phyloP scores from a whole-genome alignment of 2,329 filamentous ascomycete species.

The Pseudogymnoascus sp. region DNA sequence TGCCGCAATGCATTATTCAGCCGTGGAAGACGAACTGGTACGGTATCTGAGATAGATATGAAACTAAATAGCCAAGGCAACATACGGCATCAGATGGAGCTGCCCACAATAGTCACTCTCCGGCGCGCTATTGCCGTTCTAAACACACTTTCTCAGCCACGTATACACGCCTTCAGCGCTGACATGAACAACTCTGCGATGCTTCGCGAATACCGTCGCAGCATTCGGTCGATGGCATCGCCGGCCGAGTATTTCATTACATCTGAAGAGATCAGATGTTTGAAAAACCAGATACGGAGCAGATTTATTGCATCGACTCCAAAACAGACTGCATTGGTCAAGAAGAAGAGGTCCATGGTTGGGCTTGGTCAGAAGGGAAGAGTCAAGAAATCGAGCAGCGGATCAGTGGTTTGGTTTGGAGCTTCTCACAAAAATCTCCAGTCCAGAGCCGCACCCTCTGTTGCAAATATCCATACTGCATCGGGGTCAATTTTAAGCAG shows the following conservation, averaged over 20 bases:
- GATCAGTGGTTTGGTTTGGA: background rate
- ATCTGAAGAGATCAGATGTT: background rate
- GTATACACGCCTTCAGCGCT: background rate
- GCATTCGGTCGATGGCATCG: background rate
- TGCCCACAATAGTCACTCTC: constrained; percentile 5
- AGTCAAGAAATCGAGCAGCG: background rate
- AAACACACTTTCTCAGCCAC: background rate
- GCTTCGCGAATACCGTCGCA: background rate
- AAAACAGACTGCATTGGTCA: background rate
- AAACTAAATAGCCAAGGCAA: background rate
- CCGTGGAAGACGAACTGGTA: background rate
- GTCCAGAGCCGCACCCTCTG: background rate
- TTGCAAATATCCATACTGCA: background rate
- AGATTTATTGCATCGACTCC: background rate
- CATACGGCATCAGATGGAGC: background rate
- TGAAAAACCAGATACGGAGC: background rate
- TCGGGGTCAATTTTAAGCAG: background rate
- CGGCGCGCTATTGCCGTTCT: background rate
- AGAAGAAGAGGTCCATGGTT: background rate
- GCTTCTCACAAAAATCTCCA: background rate
- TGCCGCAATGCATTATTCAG: background rate
- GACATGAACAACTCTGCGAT: background rate
- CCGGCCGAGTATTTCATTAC: background rate
- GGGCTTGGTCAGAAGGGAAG: background rate
- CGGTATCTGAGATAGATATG: background rate